Base-by-base conservation (phyloP, 2,329 filamentous ascomycete species). In the Curvularia eragrostidis region DNA sequence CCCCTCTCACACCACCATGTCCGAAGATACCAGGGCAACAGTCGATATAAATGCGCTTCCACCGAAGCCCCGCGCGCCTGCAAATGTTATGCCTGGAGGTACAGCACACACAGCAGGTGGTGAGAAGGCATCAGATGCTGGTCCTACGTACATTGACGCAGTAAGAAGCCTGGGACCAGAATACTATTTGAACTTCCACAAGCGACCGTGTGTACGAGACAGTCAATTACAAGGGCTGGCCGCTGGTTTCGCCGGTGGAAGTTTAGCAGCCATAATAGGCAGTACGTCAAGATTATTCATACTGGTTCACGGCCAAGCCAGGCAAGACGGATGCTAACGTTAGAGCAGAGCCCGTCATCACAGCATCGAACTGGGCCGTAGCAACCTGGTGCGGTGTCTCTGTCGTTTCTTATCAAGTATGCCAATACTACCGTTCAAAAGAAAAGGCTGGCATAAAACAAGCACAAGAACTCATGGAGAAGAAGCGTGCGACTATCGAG, bases 371-470 rank as follows among this genome's bases (percentile, higher is more conserved):
- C 71, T 96, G 91, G 90, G 93, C 92, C 0, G 92, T 95, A 5
- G 91, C 88, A 6, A 83, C 87, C 34, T 96, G 95, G 75, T 82
- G 89, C 23, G 73, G 89, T 19, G 85, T 85, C 6, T 88, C 90
- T n/a, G 81, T 90, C 46, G 83, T 84, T 28, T 89, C 89, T 49
- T 95, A 93, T 78, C 91, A 97, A 78, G 92, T 90, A 71, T 98
- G 94, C 79, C 88, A 93, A 71, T 88, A 88, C 65, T 84, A 85
- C 61, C 84, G 93, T 58, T 82, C 85, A 47, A 83, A 89, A 59
- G 94, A 98, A 78, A 86, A 89, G 68, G 86, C 88, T 61, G 90
- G 91, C 61, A 94, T 99, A 88, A 90, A 90, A 75, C 83, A 92
- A 64, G 91, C 91, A 3, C 89, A 96, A 54, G 91, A 96, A 73